These are phyloP conservation scores for Ceratocystiopsis sp. DNA, from an alignment of 2,329 filamentous ascomycete species.

Conservation along the genomic window DNA sequence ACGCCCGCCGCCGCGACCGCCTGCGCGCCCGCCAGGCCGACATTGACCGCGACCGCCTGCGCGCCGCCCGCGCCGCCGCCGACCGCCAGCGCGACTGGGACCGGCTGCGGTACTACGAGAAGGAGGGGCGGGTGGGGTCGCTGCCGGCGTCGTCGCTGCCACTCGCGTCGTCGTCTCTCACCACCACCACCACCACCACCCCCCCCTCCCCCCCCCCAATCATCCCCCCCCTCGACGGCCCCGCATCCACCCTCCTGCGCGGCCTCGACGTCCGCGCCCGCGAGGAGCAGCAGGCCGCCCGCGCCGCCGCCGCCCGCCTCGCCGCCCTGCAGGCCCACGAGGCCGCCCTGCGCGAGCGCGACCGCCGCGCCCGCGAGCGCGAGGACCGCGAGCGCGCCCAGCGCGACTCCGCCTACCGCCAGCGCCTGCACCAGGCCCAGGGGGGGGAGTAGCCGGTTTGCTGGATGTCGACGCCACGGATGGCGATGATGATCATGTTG, in stretches of 20 bases:
- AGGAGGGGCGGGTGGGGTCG: background rate
- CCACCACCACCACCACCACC: background rate
- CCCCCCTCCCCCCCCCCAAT: background rate
- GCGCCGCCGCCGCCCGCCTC: conserved; percentile 2
- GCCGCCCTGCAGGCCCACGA: conserved; percentile 1
- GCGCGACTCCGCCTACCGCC: background rate
- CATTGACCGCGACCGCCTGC: conserved; percentile 1
- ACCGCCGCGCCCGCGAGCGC: background rate
- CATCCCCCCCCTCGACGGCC: background rate
- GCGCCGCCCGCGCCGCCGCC: background rate
- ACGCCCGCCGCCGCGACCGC: background rate
- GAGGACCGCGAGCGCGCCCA: background rate
- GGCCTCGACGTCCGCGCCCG: conserved; percentile 6
- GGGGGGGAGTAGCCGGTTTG: background rate
- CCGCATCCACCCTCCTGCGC: background rate
- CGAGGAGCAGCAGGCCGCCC: conserved; percentile 1
- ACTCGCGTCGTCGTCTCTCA: background rate
- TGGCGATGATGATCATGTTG: too few species aligned
- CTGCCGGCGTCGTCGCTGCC: background rate
- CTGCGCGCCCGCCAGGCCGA: conserved; percentile 1
- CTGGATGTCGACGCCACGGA: too few species aligned
- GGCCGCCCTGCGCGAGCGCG: conserved; percentile 3
- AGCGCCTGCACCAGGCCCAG: background rate
- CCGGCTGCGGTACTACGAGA: conserved; percentile 4
- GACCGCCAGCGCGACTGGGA: conserved; percentile 6